These are phyloP conservation scores for Acorus gramineus DNA, from an alignment of 106 monocot species.

Conservation along the genomic window DNA sequence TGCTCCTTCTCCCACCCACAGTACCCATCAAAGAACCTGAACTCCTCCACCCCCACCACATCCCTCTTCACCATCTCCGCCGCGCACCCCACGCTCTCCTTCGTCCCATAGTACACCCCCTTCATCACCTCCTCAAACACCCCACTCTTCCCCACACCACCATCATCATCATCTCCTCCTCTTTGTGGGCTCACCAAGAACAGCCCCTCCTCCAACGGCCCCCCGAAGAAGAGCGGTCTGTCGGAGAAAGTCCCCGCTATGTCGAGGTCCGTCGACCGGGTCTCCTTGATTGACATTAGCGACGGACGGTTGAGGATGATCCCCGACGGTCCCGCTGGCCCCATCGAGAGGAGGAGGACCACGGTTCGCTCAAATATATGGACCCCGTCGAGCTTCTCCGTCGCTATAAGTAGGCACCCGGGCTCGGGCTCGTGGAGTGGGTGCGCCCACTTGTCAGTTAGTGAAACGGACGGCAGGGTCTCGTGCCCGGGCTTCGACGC, in stretches of 20 bases:
- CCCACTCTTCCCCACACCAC: conserved; percentile 34
- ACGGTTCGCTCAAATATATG: conserved; percentile 91
- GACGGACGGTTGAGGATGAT: conserved; percentile 86
- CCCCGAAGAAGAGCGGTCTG: conserved; percentile 76
- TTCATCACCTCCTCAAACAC: conserved; percentile 79
- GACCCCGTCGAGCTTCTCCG: conserved; percentile 75
- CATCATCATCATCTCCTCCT: conserved; percentile 1
- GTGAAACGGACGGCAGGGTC: background rate
- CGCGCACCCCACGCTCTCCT: conserved; percentile 77
- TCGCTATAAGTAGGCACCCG: conserved; percentile 76
- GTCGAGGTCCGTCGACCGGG: conserved; percentile 36
- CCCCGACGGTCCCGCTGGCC: conserved; percentile 42
- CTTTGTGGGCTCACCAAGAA: conserved; percentile 40
- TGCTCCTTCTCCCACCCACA: conserved; percentile 83
- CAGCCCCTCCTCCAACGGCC: conserved; percentile 57
- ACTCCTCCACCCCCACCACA: conserved; percentile 51
- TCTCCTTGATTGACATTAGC: conserved; percentile 90
- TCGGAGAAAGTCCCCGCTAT: conserved; percentile 41
- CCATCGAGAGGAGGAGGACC: conserved; percentile 47
- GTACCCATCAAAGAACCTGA: conserved; percentile 81
- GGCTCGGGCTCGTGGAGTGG: conserved; percentile 56
- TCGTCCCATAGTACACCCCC: conserved; percentile 66
- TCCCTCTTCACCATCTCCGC: conserved; percentile 80
- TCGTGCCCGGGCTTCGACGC: background rate
- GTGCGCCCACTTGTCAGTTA: conserved; percentile 65